Evolutionary conservation across 2,329 filamentous ascomycete species (phyloP).

Genomic region (Aspergillus flavus): DNA sequence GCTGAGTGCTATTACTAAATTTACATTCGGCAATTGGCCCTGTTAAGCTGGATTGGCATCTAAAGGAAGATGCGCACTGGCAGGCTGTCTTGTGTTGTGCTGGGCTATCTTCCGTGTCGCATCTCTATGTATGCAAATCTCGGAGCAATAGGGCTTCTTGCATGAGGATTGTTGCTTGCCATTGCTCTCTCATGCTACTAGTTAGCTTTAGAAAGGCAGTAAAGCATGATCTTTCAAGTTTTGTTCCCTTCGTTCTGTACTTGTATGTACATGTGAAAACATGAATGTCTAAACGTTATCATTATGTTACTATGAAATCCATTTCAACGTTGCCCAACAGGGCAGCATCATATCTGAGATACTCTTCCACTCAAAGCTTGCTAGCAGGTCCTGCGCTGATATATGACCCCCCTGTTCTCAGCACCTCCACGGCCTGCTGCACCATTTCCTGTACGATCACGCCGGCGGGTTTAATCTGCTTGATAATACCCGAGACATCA

Average conservation of each 20-base stretch:
- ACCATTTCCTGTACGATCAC: conserved; percentile 94
- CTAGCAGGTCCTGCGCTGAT: conserved; percentile 47
- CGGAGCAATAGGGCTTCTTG: conserved; percentile 4
- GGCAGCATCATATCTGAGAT: background rate
- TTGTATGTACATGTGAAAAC: conserved; percentile 36
- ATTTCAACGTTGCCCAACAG: background rate
- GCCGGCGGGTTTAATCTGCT: conserved; percentile 75
- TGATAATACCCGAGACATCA: conserved; percentile 80
- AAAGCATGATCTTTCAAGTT: conserved; percentile 12
- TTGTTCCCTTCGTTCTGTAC: conserved; percentile 26
- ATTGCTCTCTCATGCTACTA: conserved; percentile 6
- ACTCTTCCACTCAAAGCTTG: conserved; percentile 44
- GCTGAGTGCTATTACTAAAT: conserved; percentile 5
- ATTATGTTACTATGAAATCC: conserved; percentile 16
- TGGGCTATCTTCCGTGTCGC: conserved; percentile 8
- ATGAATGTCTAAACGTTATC: conserved; percentile 18
- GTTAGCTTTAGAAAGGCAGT: conserved; percentile 11
- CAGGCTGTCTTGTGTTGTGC: conserved; percentile 8
- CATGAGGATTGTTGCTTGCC: conserved; percentile 7
- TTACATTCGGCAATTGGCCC: conserved; percentile 9
- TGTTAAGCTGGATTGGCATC: conserved; percentile 5
- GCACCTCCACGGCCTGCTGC: conserved; percentile 67
- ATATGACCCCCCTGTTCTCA: conserved; percentile 65
- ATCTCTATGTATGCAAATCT: conserved; percentile 14
- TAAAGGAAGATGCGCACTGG: conserved; percentile 5